These are phyloP conservation scores for Comarum palustre DNA, from an alignment of 306 rosid genomes.

Conservation along the genomic window DNA sequence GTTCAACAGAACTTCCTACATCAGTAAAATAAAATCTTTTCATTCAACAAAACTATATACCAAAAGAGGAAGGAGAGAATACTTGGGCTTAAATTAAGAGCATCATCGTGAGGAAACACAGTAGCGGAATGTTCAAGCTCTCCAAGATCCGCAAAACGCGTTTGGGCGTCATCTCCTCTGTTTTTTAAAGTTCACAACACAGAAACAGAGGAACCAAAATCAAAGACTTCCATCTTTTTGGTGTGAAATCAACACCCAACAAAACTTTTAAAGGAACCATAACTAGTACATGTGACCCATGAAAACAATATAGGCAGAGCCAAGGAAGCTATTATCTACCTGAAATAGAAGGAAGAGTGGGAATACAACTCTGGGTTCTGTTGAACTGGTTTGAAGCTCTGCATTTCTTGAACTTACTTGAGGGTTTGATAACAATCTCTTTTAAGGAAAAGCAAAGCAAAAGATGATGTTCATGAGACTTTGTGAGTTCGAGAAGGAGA, in stretches of 20 bases:
- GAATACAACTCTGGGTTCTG: constrained; percentile 46
- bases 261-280: not conserved
- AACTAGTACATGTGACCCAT: not conserved
- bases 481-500: not conserved
- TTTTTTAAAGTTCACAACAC: constrained; percentile 25
- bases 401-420: constrained; percentile 38
- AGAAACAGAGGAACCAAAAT: constrained; percentile 28
- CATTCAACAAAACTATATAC: not conserved
- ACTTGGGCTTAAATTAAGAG: constrained; percentile 85
- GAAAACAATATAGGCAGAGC: not conserved
- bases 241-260: not conserved
- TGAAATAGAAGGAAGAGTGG: constrained; percentile 49
- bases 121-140: constrained; percentile 64
- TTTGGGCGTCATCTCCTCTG: constrained; percentile 66
- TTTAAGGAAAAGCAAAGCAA: constrained; percentile 4
- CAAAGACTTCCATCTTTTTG: not conserved
- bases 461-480: not conserved
- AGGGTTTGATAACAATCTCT: not conserved
- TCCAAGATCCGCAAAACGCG: constrained; percentile 61
- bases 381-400: constrained; percentile 52
- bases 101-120: constrained; percentile 55
- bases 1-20: not conserved
- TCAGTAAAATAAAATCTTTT: not conserved
- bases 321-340: constrained; percentile 34
- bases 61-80: constrained; percentile 21